These are phyloP conservation scores for Verbena officinalis DNA, from an alignment of 257 asterid genomes.

Conservation along the genomic window DNA sequence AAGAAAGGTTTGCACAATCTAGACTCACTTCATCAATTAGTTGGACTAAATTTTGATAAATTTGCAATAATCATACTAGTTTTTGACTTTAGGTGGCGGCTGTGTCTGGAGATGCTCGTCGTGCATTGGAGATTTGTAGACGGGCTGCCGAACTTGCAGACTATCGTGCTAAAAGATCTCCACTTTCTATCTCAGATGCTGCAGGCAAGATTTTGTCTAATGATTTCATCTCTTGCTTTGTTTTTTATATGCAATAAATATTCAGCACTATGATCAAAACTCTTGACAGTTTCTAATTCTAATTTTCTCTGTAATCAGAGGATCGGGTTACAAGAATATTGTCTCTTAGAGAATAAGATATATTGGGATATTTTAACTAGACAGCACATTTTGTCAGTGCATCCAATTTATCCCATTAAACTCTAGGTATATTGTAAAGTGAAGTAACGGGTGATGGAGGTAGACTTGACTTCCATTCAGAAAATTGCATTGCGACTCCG, in stretches of 20 bases:
- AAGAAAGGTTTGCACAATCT: slow-evolving; percentile 63
- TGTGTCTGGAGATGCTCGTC: slow-evolving; percentile 98
- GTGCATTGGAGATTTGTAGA: slow-evolving; percentile 95
- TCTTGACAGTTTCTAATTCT: not conserved
- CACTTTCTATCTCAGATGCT: slow-evolving; percentile 46
- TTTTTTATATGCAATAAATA: not conserved
- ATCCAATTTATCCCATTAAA: slow-evolving; percentile 2
- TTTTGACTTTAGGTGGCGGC: slow-evolving; percentile 80
- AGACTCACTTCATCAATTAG: slow-evolving; percentile 15
- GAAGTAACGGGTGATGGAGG: not conserved
- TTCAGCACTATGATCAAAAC: not conserved
- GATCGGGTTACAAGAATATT: too few relatives aligned
- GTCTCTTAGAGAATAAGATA: too few relatives aligned
- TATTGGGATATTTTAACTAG: slow-evolving; percentile 4
- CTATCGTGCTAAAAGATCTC: slow-evolving; percentile 54
- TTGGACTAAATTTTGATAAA: slow-evolving; percentile 16
- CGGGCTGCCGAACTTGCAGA: slow-evolving; percentile 97
- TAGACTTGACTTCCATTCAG: slow-evolving; percentile 4
- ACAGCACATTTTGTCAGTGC: slow-evolving; percentile 1
- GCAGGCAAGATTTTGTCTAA: slow-evolving; percentile 39
- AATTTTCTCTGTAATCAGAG: slow-evolving; percentile 8
- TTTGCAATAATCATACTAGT: slow-evolving; percentile 23
- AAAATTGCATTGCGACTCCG: slow-evolving; percentile 4
- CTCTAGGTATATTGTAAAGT: not conserved
- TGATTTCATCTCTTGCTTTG: not conserved